Evolutionary conservation across 2,329 filamentous ascomycete genomes (phyloP).

Genomic region (Ceratocystis eucalypticola): DNA sequence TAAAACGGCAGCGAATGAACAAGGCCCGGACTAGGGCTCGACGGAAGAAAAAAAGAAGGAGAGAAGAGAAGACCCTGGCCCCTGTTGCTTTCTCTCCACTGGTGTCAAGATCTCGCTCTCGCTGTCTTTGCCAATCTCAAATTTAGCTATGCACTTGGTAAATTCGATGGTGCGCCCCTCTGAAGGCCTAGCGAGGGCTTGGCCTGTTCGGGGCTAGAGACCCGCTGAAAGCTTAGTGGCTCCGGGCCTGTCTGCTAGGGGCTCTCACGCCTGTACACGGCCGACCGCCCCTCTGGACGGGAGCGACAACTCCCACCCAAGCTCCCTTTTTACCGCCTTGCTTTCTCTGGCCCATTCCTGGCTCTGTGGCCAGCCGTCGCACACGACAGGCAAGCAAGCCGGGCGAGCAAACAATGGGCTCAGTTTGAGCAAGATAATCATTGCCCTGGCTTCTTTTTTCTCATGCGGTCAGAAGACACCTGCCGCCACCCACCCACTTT

Average conservation of each 20-base stretch:
- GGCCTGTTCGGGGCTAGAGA: no score
- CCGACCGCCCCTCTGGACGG: no score
- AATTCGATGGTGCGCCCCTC: no score
- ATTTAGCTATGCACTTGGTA: no score
- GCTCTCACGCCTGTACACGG: background rate
- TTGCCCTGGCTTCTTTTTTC: no score
- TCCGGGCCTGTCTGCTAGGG: background rate
- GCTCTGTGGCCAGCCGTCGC: background rate
- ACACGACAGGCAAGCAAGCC: background rate
- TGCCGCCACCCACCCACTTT: no score
- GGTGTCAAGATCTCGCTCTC: background rate
- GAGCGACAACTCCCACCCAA: no score
- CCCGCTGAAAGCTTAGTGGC: background rate
- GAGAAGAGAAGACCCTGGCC: background rate
- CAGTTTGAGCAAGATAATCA: background rate
- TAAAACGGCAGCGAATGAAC: slow-evolving; percentile 4
- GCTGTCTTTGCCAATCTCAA: no score
- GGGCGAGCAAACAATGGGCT: background rate
- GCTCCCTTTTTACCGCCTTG: background rate
- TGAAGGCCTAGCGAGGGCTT: no score
- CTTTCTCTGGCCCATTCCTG: background rate
- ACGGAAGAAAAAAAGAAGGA: background rate
- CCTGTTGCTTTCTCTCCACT: background rate
- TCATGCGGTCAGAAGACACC: no score
- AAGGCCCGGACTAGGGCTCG: background rate